These are phyloP conservation scores for Fusarium sp. DNA, from an alignment of 2,329 filamentous ascomycete genomes.

Conservation along the genomic window DNA sequence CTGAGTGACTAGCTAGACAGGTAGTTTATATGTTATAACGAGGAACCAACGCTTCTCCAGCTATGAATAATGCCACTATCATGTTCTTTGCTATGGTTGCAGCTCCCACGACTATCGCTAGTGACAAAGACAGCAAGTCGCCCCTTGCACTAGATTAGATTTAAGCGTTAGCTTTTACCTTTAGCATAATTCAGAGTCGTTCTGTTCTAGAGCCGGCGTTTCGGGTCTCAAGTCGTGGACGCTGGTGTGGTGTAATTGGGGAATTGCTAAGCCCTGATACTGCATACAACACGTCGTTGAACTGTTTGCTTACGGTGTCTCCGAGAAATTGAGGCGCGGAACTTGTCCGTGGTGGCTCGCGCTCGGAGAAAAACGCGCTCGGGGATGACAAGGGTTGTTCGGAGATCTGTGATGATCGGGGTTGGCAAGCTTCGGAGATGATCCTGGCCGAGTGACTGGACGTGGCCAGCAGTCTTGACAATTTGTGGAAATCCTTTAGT, in stretches of 20 bases:
- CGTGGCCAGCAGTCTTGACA: not conserved
- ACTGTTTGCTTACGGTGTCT: not conserved
- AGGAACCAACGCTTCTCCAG: not conserved
- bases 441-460: not conserved
- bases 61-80: not conserved
- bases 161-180: not conserved
- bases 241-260: not conserved
- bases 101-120: not conserved
- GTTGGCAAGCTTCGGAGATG: not conserved
- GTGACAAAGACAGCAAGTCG: not conserved
- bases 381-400: not conserved
- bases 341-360: not conserved
- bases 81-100: too few species aligned
- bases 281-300: accelerated
- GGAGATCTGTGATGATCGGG: not conserved
- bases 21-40: not conserved
- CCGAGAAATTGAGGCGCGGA: not conserved
- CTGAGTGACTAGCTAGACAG: not conserved
- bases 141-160: not conserved
- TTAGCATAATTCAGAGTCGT: accelerated
- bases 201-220: accelerated
- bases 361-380: not conserved
- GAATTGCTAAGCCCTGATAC: too few species aligned
- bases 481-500: not conserved
- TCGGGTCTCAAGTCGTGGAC: not conserved